Percentiles rank a stretch among this genome's conserved stretches.
These are phyloP conservation scores for Actinomucor elegans DNA, from an alignment of 371 early-diverging fungal species.

Conservation along the genomic window DNA sequence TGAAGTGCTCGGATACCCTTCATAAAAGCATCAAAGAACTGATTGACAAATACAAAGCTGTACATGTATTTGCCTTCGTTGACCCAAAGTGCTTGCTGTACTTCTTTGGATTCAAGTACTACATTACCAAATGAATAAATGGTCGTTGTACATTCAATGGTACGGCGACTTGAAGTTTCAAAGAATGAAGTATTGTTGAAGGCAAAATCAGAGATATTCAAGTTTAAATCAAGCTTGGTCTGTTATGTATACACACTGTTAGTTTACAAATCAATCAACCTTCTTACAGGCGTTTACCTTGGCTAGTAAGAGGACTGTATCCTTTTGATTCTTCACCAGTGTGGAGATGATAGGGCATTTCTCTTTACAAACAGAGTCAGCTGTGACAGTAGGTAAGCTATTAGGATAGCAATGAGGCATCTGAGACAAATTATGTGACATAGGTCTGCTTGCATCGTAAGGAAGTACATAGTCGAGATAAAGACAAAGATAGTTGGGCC, in stretches of 20 bases:
- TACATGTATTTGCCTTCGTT: constrained; percentile 47
- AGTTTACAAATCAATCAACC: too few relatives aligned
- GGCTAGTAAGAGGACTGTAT: not conserved
- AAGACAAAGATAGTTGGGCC: constrained; percentile 53
- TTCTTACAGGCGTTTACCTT: too few relatives aligned
- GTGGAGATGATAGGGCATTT: constrained; percentile 36
- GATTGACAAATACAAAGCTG: constrained; percentile 58
- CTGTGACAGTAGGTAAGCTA: constrained; percentile 13
- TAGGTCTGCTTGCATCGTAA: constrained; percentile 32
- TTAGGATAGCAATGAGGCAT: constrained; percentile 43
- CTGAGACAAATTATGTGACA: constrained; percentile 39
- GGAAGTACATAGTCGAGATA: constrained; percentile 43
- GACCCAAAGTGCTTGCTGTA: constrained; percentile 51
- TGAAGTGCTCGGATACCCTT: constrained; percentile 48
- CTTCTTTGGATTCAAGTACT: constrained; percentile 59
- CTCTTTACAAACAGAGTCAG: constrained; percentile 19
- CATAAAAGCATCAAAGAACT: constrained; percentile 63
- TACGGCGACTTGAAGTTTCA: constrained; percentile 48
- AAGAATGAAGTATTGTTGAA: constrained; percentile 55
- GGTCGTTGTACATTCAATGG: constrained; percentile 60
- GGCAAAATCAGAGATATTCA: constrained; percentile 41
- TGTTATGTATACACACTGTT: not conserved
- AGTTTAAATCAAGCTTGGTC: constrained; percentile 39
- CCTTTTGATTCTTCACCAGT: not conserved
- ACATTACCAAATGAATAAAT: constrained; percentile 67